phyloP scores from a whole-genome alignment of 495 filamentous ascomycete species.

The Penicillium subrubescens region DNA sequence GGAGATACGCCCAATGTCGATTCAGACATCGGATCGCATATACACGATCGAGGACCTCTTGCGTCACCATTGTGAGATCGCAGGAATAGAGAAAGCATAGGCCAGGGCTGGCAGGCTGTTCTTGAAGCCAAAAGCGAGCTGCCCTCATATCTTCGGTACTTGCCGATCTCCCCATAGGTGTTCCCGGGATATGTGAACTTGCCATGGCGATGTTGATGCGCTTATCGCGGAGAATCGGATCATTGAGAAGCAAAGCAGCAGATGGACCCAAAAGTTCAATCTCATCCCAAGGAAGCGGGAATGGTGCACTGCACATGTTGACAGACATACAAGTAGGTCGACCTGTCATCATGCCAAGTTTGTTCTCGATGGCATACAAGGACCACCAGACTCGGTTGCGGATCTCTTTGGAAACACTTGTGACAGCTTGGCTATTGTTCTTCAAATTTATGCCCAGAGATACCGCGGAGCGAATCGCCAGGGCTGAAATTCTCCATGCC shows the following conservation, averaged over 20 bases:
- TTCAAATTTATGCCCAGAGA: conserved; percentile 62
- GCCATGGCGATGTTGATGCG: conserved; percentile 19
- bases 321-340: conserved; percentile 56
- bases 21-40: conserved; percentile 54
- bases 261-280: conserved; percentile 35
- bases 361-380: conserved; percentile 58
- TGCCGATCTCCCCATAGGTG: conserved; percentile 19
- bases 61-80: conserved; percentile 52
- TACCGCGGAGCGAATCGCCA: conserved; percentile 61
- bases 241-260: conserved; percentile 25
- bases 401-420: conserved; percentile 55
- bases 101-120: conserved; percentile 32
- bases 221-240: conserved; percentile 28
- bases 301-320: conserved; percentile 45
- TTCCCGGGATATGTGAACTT: not conserved
- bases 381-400: conserved; percentile 66
- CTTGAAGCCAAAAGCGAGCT: conserved; percentile 23
- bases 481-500: conserved; percentile 59
- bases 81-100: conserved; percentile 49
- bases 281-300: conserved; percentile 58
- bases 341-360: conserved; percentile 63
- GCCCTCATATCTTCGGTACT: conserved; percentile 11
- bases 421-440: conserved; percentile 47
- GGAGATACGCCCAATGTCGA: conserved; percentile 57
- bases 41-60: conserved; percentile 54